phyloP scores from a whole-genome alignment of 2,329 filamentous ascomycete species.

The Eutypella sp. region DNA sequence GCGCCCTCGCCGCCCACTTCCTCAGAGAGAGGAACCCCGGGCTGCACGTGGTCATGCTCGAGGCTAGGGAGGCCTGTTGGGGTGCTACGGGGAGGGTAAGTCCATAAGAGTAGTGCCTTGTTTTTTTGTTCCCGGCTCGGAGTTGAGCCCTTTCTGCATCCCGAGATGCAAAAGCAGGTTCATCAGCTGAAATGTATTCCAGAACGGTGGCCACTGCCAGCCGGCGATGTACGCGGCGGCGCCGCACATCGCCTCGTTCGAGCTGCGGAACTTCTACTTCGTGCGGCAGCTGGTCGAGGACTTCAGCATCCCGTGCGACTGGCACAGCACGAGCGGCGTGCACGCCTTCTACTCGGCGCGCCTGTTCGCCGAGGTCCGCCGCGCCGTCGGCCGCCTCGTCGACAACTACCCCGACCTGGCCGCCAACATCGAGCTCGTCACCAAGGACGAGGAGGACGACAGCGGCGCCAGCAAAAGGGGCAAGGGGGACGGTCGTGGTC shows the following conservation, averaged over 20 bases:
- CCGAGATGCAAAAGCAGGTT: not conserved
- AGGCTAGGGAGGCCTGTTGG: constrained; percentile 76
- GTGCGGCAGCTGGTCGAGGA: constrained; percentile 52
- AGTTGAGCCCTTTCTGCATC: too few relatives aligned
- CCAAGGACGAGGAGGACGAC: constrained; percentile 14
- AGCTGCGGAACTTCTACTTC: constrained; percentile 62
- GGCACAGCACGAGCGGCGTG: constrained; percentile 57
- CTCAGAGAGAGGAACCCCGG: constrained; percentile 43
- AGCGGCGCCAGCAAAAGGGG: constrained; percentile 7
- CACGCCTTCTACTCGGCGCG: constrained; percentile 56
- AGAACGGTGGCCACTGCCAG: constrained; percentile 72
- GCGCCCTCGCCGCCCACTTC: constrained; percentile 64
- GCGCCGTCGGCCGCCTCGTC: constrained; percentile 46
- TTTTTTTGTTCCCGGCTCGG: not conserved
- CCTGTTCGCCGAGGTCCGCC: constrained; percentile 47
- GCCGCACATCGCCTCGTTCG: constrained; percentile 64
- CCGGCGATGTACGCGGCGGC: constrained; percentile 59
- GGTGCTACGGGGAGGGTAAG: constrained; percentile 76
- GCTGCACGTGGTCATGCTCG: constrained; percentile 63
- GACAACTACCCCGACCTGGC: constrained; percentile 53
- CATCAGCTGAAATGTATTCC: constrained; percentile 1
- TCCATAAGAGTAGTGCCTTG: constrained; percentile 8
- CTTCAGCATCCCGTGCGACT: constrained; percentile 64
- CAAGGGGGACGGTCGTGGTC: not conserved
- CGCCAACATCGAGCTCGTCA: constrained; percentile 38